Percentiles rank a stretch among this genome's conserved stretches.
These are phyloP conservation scores for Pleurotus sapidus DNA, from an alignment of 768 basidiomycete species.

Conservation along the genomic window DNA sequence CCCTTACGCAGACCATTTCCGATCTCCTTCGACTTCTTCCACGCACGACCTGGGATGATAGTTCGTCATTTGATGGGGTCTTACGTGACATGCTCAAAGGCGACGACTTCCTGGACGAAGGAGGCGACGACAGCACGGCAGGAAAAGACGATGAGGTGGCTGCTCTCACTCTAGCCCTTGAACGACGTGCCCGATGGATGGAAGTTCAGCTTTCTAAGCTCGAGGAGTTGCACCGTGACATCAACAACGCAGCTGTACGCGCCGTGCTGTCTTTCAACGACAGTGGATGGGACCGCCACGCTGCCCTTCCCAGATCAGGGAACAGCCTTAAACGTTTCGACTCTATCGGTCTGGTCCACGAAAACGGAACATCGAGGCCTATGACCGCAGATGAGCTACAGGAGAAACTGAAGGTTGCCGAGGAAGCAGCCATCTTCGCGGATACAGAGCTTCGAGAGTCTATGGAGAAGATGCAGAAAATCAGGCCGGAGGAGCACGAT, in stretches of 20 bases:
- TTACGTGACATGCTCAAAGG: slow-evolving; percentile 86
- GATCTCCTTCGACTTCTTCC: slow-evolving; percentile 82
- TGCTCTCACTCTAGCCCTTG: slow-evolving; percentile 76
- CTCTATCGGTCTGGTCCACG: slow-evolving; percentile 54
- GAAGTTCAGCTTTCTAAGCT: slow-evolving; percentile 87
- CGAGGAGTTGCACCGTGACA: slow-evolving; percentile 86
- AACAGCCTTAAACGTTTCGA: slow-evolving; percentile 70
- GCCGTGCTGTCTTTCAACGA: slow-evolving; percentile 84
- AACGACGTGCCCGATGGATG: slow-evolving; percentile 92
- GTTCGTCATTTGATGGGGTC: slow-evolving; percentile 84
- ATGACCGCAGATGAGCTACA: slow-evolving; percentile 77
- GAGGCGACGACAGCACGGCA: slow-evolving; percentile 51
- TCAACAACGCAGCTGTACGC: slow-evolving; percentile 83
- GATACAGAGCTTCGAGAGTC: slow-evolving; percentile 73
- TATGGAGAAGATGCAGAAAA: slow-evolving; percentile 64
- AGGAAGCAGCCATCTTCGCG: slow-evolving; percentile 67
- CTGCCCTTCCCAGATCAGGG: slow-evolving; percentile 67
- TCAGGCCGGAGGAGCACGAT: slow-evolving; percentile 43
- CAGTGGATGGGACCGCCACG: slow-evolving; percentile 75
- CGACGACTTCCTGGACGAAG: slow-evolving; percentile 81
- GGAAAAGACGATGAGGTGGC: slow-evolving; percentile 83
- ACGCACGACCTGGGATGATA: slow-evolving; percentile 88
- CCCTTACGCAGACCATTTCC: slow-evolving; percentile 86
- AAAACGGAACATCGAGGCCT: slow-evolving; percentile 38
- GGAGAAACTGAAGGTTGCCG: slow-evolving; percentile 66